Percentiles rank a stretch among this genome's conserved stretches.
phyloP scores from a whole-genome alignment of 2,329 filamentous ascomycete species.

The Colletotrichum eremochloae region DNA sequence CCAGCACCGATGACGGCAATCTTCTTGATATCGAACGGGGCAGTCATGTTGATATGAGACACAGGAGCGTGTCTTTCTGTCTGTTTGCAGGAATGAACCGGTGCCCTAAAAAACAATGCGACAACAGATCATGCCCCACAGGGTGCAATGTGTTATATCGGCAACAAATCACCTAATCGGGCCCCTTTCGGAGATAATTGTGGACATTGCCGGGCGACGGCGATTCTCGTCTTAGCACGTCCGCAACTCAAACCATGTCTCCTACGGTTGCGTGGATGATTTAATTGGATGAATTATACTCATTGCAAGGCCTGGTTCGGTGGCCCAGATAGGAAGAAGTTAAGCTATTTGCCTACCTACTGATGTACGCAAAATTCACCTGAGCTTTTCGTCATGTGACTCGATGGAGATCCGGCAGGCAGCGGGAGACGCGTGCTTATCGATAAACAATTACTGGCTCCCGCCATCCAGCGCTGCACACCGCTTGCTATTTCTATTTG shows the following conservation, averaged over 20 bases:
- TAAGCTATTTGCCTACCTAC: not conserved
- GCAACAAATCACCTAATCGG: constrained; percentile 39
- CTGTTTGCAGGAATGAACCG: not conserved
- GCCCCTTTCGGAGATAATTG: constrained; percentile 30
- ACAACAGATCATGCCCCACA: constrained; percentile 14
- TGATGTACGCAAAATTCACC: constrained; percentile 7
- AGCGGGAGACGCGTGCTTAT: not conserved
- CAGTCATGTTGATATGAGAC: constrained; percentile 18
- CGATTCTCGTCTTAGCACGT: not conserved
- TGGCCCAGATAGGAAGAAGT: constrained; percentile 20
- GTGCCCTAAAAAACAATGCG: constrained; percentile 9
- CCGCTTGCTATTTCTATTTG: constrained; percentile 24
- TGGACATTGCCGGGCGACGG: constrained; percentile 30
- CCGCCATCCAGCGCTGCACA: not conserved
- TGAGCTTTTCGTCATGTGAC: constrained; percentile 14
- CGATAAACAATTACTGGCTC: constrained; percentile 1
- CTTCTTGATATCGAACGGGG: constrained; percentile 64
- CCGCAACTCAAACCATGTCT: constrained; percentile 10
- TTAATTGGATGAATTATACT: constrained; percentile 12
- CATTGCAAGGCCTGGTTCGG: constrained; percentile 28
- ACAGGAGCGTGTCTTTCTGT: not conserved
- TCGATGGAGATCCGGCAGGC: not conserved
- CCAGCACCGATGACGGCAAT: constrained; percentile 89
- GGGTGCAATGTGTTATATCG: constrained; percentile 38
- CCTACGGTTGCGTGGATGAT: too few species aligned